These are phyloP conservation scores for Lyophyllum decastes DNA, from an alignment of 768 basidiomycete genomes.

Conservation along the genomic window DNA sequence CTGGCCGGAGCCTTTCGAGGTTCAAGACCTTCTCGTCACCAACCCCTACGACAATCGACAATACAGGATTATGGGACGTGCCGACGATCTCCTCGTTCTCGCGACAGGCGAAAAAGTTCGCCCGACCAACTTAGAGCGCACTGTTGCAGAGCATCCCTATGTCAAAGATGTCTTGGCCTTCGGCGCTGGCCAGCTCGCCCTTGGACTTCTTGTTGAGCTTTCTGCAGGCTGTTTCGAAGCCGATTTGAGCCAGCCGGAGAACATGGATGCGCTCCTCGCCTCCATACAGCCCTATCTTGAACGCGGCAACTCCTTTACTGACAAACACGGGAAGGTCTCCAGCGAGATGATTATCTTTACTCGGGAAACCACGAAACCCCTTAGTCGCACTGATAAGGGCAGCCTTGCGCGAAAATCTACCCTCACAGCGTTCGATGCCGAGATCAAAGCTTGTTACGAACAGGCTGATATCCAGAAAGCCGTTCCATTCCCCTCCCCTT, in stretches of 20 bases:
- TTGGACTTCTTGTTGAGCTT: constrained; percentile 40
- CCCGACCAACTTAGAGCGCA: constrained; percentile 32
- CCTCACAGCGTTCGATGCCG: constrained; percentile 28
- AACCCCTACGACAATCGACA: constrained; percentile 32
- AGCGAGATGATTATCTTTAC: constrained; percentile 41
- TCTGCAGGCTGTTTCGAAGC: constrained; percentile 10
- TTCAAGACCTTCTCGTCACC: constrained; percentile 38
- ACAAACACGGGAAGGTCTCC: constrained; percentile 37
- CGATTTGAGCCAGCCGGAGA: constrained; percentile 17
- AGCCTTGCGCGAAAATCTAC: constrained; percentile 35
- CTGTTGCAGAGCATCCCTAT: constrained; percentile 34
- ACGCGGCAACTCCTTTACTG: constrained; percentile 34
- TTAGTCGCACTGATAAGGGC: constrained; percentile 39
- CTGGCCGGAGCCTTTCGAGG: constrained; percentile 31
- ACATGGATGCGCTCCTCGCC: constrained; percentile 17
- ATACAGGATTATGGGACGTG: constrained; percentile 36
- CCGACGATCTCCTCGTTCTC: constrained; percentile 43
- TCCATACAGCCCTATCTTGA: constrained; percentile 32
- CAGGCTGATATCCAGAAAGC: constrained; percentile 22
- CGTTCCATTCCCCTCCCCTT: constrained; percentile 25
- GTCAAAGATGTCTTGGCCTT: constrained; percentile 39
- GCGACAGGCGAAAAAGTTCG: constrained; percentile 44
- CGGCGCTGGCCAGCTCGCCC: constrained; percentile 32
- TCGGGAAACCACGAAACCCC: constrained; percentile 26
- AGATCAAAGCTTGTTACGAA: constrained; percentile 36